These are phyloP conservation scores for Ceratocystis cacaofunesta DNA, from an alignment of 2,329 filamentous ascomycete genomes.

Conservation along the genomic window DNA sequence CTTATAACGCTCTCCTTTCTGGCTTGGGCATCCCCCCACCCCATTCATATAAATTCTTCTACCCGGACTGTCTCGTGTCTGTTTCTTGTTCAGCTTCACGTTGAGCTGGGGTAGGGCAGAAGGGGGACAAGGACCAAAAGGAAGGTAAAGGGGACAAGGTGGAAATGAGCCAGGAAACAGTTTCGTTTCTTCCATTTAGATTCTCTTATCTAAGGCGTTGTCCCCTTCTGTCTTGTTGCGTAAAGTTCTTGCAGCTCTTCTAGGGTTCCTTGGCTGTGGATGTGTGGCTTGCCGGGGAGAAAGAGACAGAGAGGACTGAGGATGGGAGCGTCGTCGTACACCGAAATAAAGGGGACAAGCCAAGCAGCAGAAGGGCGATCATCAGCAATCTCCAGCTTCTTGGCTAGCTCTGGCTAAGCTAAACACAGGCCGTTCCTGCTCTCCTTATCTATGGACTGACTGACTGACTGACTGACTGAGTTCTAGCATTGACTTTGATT, in stretches of 20 bases:
- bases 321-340: too few relatives aligned
- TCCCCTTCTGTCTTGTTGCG: background rate
- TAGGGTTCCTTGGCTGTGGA: background rate
- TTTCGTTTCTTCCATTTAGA: background rate
- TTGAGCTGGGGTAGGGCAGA: background rate
- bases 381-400: too few relatives aligned
- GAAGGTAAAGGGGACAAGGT: background rate
- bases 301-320: too few relatives aligned
- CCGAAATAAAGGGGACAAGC: too few relatives aligned
- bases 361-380: too few relatives aligned
- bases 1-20: background rate
- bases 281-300: background rate
- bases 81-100: slow-evolving; percentile 1
- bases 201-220: background rate
- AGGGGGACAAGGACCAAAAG: background rate
- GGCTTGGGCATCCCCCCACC: background rate
- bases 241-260: background rate
- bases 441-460: too few relatives aligned
- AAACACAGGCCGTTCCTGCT: too few relatives aligned
- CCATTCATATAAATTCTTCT: background rate
- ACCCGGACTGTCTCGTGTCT: background rate
- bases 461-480: background rate
- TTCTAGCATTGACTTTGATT: slow-evolving; percentile 3
- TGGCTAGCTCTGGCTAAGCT: too few relatives aligned
- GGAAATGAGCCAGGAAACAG: slow-evolving; percentile 1